Evolutionary conservation across 2,329 filamentous ascomycete species (phyloP), one percentile per base, ranked within the genome.

Genomic region (Colletotrichum zoysiae): DNA sequence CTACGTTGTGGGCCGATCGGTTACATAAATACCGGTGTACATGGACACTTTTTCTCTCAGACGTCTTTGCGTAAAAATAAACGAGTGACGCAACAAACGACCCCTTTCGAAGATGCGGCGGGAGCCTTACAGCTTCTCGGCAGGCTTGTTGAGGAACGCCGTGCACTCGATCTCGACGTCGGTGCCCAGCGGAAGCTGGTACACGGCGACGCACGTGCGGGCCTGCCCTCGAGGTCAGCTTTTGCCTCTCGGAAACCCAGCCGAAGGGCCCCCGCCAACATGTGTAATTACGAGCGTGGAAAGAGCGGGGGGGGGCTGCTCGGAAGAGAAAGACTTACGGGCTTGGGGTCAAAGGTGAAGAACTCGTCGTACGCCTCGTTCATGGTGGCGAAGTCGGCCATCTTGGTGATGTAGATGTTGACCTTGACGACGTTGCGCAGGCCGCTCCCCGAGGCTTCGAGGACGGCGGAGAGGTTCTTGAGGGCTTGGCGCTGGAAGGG

Each of bases 131-230:
- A 72, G 59, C 70, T 72, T 72, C 66, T 72, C 59, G n/a, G 59
- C 59, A 33, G 70, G 65, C 59, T 63, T 67, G 59, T 73, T 58
- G 26, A 68, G 64, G 48, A 73, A 67, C 4, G 77, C 77, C 9
- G 91, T 90, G 78, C 89, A 92, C 83, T 95, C 92, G 78, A 95
- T 93, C 84, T 94, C 92, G 11, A 95, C 89, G 70, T 91, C 88
- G 4, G 92, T 91, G 14, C 88, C 87, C 77, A 92, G 87, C 1
- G 92, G 92, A 76, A 95, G 82, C 78, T 92, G 87, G 81, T 92
- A 89, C 16, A 94, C 93, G 0, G 92, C 92, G 35, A 95, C 91
- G 78, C 92, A 95, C 63, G 89, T 92, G 70, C 91, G 81, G 59
- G 81, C 83, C 83, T 85, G 30, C 9, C 6, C 9, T 40, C 56